Percentiles rank a stretch among this genome's conserved stretches.
phyloP scores from a whole-genome alignment of 106 monocot species.

The Phalaenopsis aphrodite region DNA sequence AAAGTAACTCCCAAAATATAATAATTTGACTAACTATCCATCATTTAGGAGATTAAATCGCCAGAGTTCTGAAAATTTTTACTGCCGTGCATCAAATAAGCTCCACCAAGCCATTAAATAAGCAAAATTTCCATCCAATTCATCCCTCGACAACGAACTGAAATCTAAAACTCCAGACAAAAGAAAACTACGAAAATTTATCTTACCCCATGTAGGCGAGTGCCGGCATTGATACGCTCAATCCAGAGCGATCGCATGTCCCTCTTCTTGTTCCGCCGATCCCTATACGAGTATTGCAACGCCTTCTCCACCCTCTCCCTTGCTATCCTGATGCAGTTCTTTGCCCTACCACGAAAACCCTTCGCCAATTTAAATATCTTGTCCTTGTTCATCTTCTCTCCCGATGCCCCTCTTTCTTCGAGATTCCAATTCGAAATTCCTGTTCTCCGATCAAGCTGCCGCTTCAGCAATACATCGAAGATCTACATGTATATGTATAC shows the following conservation, averaged over 20 bases:
- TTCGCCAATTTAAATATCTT: conserved; percentile 71
- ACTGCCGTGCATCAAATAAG: not conserved
- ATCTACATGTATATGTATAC: not conserved
- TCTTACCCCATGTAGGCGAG: conserved; percentile 59
- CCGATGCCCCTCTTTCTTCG: not conserved
- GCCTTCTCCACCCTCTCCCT: conserved; percentile 35
- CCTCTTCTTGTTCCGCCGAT: conserved; percentile 72
- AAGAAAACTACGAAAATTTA: not conserved
- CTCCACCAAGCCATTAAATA: not conserved
- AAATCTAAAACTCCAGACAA: not conserved
- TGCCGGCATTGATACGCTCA: conserved; percentile 65
- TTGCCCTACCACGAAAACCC: conserved; percentile 68
- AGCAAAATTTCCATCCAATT: not conserved
- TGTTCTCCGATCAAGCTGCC: not conserved
- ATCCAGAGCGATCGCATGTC: conserved; percentile 41
- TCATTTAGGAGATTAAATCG: no score
- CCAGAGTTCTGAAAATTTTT: not conserved
- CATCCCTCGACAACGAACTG: not conserved
- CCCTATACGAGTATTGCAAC: conserved; percentile 61
- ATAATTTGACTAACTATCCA: not conserved
- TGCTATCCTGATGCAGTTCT: conserved; percentile 71
- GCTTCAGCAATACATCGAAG: not conserved
- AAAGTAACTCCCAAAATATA: not conserved
- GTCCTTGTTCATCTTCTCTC: conserved; percentile 54
- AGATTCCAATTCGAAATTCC: not conserved